These are phyloP conservation scores for Boletus smithii DNA, from an alignment of 1,284 basidiomycete genomes.

Conservation along the genomic window DNA sequence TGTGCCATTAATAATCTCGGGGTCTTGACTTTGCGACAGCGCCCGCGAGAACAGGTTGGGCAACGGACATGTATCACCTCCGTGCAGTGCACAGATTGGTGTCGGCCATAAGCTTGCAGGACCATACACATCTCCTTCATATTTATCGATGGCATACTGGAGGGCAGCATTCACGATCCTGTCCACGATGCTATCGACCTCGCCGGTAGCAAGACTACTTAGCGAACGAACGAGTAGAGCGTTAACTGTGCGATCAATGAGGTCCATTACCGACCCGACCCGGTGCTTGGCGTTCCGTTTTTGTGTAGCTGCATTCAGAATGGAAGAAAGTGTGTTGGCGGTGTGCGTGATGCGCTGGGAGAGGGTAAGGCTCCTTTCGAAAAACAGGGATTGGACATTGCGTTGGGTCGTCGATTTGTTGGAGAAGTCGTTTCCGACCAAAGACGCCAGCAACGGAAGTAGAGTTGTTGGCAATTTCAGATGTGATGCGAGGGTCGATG, in stretches of 20 bases:
- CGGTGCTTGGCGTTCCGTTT: slow-evolving; percentile 52
- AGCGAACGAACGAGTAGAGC: slow-evolving; percentile 51
- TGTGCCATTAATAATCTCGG: slow-evolving; percentile 33
- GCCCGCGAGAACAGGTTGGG: slow-evolving; percentile 50
- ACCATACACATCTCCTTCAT: slow-evolving; percentile 38
- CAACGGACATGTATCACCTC: slow-evolving; percentile 50
- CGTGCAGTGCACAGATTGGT: slow-evolving; percentile 57
- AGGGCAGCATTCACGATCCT: slow-evolving; percentile 68
- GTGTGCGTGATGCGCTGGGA: slow-evolving; percentile 59
- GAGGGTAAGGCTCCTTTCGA: slow-evolving; percentile 54
- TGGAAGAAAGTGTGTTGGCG: slow-evolving; percentile 49
- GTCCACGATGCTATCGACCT: slow-evolving; percentile 62
- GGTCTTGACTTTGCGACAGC: slow-evolving; percentile 23
- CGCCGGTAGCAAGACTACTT: slow-evolving; percentile 51
- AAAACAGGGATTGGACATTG: slow-evolving; percentile 63
- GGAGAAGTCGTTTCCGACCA: slow-evolving; percentile 85
- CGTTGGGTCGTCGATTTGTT: slow-evolving; percentile 43
- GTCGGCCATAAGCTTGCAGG: slow-evolving; percentile 47
- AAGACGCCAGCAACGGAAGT: slow-evolving; percentile 79
- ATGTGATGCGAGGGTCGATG: slow-evolving; percentile 58
- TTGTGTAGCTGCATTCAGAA: slow-evolving; percentile 45
- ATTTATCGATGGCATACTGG: slow-evolving; percentile 68
- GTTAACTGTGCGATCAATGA: slow-evolving; percentile 64
- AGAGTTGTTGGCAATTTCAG: slow-evolving; percentile 68
- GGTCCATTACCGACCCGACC: slow-evolving; percentile 67